Evolutionary conservation across 257 asterid genomes (phyloP).

Genomic region (Jacaranda mimosifolia): DNA sequence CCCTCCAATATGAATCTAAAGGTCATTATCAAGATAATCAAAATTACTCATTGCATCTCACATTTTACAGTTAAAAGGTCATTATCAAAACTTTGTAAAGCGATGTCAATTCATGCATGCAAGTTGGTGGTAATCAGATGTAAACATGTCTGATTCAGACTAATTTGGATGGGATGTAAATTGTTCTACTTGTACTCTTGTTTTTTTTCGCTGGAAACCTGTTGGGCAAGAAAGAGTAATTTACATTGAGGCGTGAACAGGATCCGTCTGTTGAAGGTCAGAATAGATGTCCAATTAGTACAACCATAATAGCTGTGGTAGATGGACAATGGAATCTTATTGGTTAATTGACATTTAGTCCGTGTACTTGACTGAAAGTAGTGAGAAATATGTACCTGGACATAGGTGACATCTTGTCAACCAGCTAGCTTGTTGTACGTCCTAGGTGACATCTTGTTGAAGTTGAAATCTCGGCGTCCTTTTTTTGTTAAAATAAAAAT

Average conservation of each 20-base stretch:
- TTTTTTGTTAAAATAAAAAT: too few species aligned
- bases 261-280: neutral
- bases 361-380: neutral
- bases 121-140: conserved; percentile 3
- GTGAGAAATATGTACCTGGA: too few species aligned
- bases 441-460: too few species aligned
- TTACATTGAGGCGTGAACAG: neutral
- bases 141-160: neutral
- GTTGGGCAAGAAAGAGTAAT: neutral
- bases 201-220: neutral
- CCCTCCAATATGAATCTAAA: too few species aligned
- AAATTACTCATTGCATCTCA: neutral
- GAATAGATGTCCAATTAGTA: neutral
- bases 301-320: neutral
- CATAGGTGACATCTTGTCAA: too few species aligned
- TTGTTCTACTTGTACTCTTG: neutral
- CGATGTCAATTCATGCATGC: neutral
- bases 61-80: conserved; percentile 18
- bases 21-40: too few species aligned
- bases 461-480: too few species aligned
- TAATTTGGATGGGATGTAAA: neutral
- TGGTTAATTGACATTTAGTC: neutral
- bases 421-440: too few species aligned
- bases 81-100: conserved; percentile 1
- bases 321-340: neutral